A percentile compares a stretch with the other conserved stretches of the same genome.
phyloP scores from a whole-genome alignment of 2,329 filamentous ascomycete genomes.

The Fusarium poae region DNA sequence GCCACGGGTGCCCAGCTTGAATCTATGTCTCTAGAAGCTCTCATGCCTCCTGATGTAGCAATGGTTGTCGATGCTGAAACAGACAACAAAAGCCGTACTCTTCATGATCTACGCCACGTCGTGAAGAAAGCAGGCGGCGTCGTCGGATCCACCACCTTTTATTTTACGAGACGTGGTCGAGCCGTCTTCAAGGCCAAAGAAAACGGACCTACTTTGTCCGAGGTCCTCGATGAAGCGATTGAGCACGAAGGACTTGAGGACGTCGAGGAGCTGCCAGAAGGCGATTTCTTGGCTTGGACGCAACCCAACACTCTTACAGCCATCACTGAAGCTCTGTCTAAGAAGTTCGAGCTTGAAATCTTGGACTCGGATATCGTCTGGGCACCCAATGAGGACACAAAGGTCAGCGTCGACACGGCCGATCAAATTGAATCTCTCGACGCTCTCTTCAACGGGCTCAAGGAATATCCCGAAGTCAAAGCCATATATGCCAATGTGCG shows the following conservation, averaged over 20 bases:
- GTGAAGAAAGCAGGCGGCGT: conserved; percentile 80
- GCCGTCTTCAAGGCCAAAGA: conserved; percentile 73
- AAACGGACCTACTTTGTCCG: conserved; percentile 70
- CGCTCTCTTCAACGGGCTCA: conserved; percentile 69
- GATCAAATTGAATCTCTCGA: conserved; percentile 69
- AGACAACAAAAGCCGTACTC: conserved; percentile 79
- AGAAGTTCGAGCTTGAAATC: conserved; percentile 74
- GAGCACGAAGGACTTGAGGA: conserved; percentile 83
- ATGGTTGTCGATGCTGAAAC: conserved; percentile 88
- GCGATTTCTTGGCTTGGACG: conserved; percentile 72
- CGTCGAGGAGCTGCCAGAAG: conserved; percentile 75
- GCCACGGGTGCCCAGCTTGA: conserved; percentile 82
- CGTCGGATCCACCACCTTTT: conserved; percentile 80
- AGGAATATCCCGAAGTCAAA: conserved; percentile 79
- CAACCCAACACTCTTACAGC: conserved; percentile 52
- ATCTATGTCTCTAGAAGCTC: conserved; percentile 80
- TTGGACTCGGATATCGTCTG: conserved; percentile 85
- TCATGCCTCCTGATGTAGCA: conserved; percentile 81
- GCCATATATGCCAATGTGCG: conserved; percentile 81
- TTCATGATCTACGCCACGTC: conserved; percentile 78
- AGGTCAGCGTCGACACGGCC: conserved; percentile 71
- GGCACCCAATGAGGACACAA: conserved; percentile 84
- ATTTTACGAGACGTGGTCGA: conserved; percentile 86
- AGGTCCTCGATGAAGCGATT: conserved; percentile 83
- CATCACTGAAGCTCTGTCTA: conserved; percentile 65